Conservation (phyloP, 2,329 filamentous ascomycete genomes). For the Pseudopithomyces chartarum region DNA sequence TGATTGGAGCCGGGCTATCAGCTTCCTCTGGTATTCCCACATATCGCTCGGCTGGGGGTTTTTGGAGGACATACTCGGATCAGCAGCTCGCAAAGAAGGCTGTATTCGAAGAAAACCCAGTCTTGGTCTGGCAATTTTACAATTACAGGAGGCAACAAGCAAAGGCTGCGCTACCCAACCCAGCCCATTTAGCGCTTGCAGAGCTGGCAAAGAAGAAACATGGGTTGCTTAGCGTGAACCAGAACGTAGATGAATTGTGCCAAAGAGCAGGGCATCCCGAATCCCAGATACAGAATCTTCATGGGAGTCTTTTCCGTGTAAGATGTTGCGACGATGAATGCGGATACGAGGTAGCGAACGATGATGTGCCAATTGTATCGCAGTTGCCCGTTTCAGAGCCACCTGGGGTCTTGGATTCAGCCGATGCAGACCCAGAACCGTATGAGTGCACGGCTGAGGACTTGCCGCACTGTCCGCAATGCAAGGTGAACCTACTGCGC, state of each 20-base stretch:
- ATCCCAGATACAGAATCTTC: neutral
- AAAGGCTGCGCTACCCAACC: slow-evolving; percentile 2
- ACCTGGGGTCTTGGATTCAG: neutral
- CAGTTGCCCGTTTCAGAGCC: neutral
- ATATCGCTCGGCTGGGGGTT: slow-evolving; percentile 23
- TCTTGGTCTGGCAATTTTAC: slow-evolving; percentile 10
- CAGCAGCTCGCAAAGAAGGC: slow-evolving; percentile 16
- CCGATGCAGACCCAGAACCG: neutral
- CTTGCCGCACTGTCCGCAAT: slow-evolving; percentile 6
- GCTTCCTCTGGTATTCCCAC: slow-evolving; percentile 29
- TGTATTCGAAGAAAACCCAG: slow-evolving; percentile 16
- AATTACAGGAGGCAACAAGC: neutral
- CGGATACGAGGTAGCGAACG: neutral
- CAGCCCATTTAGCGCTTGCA: slow-evolving; percentile 5
- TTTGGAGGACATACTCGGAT: slow-evolving; percentile 23
- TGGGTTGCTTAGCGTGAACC: slow-evolving; percentile 1
- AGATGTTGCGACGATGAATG: neutral
- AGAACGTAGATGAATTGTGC: slow-evolving; percentile 7
- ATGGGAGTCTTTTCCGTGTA: slow-evolving; percentile 4
- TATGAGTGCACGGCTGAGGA: neutral
- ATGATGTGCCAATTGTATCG: neutral
- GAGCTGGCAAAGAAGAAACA: slow-evolving; percentile 3
- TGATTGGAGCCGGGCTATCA: slow-evolving; percentile 30
- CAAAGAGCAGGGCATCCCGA: neutral
- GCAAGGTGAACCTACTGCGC: slow-evolving; percentile 2